Base-by-base conservation (phyloP, 2,329 filamentous ascomycete genomes). In the Pyrenochaeta sp. region DNA sequence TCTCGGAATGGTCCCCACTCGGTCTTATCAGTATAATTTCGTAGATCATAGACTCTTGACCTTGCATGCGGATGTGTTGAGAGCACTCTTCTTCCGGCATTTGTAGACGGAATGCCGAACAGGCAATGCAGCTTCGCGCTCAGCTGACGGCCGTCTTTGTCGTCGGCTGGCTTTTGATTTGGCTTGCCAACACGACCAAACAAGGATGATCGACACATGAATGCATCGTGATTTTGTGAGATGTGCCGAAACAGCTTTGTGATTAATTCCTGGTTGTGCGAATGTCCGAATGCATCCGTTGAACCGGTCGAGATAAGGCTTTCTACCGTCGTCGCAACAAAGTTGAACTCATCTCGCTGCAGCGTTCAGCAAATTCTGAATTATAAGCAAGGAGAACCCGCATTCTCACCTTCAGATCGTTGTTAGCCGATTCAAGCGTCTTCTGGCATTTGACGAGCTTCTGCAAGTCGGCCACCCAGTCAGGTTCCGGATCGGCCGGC, bases 1-100 rank as follows among this genome's bases (percentile, higher is more conserved):
- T 85, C 79, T 68, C 84, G 78, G 67, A 91, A 93, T 0, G 91
- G 91, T 0, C 91, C 91, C 90, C 91, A 93, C 36, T 82, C 73
- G 1, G 84, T 89, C 27, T 76, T 73, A 1, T 79, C 72, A 0
- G 85, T 90, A 74, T 92, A 91, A 63, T 89, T 83, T 1, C 91
- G 82, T 47, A 93, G 77, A 70, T 93, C 90, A 64, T 93, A 94
- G 2, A 93, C 89, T 60, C 86, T 85, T 45, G 87, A 85, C 52
- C 87, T 84, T 1, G 91, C 91, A 63, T 83, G 88, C 1, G 87
- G 85, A 70, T 87, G 88, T 30, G 77, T 79, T 37, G 66, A 69
- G 6, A 73, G 64, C n/a, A 72, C 70, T 9, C 74, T 67, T 50
- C 65, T 62, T 19, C 68, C 72, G 22, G 62, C 61, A 0, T 66